Evolutionary conservation across 2,329 filamentous ascomycete species (phyloP).

Genomic region (Cladophialophora yegresii): DNA sequence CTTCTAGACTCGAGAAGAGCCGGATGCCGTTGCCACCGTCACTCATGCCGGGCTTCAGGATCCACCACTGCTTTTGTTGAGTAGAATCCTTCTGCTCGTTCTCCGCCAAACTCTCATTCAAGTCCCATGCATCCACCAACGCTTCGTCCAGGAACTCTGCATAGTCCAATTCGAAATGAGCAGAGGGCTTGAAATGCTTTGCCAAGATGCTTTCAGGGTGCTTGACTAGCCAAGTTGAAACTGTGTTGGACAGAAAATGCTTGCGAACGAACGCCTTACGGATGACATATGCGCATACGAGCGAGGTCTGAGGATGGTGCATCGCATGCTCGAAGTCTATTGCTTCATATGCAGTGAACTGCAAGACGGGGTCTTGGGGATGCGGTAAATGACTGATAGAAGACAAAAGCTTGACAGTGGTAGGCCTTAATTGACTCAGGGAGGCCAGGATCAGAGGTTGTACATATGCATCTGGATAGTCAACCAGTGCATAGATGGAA

Average conservation of each 20-base stretch:
- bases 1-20: constrained; percentile 80
- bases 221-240: constrained; percentile 83
- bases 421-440: constrained; percentile 63
- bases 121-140: constrained; percentile 82
- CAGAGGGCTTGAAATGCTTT: constrained; percentile 71
- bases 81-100: constrained; percentile 56
- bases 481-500: constrained; percentile 69
- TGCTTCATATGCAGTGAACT: constrained; percentile 83
- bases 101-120: constrained; percentile 72
- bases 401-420: constrained; percentile 59
- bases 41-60: constrained; percentile 96
- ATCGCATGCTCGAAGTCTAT: constrained; percentile 80
- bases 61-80: constrained; percentile 81
- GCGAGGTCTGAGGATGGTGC: constrained; percentile 59
- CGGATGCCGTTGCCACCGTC: constrained; percentile 92
- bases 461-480: constrained; percentile 87
- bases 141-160: constrained; percentile 96
- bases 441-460: constrained; percentile 79
- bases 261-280: constrained; percentile 96
- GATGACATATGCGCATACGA: constrained; percentile 90
- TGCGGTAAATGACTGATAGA: constrained; percentile 52
- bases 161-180: constrained; percentile 93
- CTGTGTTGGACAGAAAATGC: constrained; percentile 83
- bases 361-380: constrained; percentile 59
- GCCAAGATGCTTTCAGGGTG: constrained; percentile 70